Conservation (phyloP, 1,139 yeast species). For the Yamadazyma aaseri region DNA sequence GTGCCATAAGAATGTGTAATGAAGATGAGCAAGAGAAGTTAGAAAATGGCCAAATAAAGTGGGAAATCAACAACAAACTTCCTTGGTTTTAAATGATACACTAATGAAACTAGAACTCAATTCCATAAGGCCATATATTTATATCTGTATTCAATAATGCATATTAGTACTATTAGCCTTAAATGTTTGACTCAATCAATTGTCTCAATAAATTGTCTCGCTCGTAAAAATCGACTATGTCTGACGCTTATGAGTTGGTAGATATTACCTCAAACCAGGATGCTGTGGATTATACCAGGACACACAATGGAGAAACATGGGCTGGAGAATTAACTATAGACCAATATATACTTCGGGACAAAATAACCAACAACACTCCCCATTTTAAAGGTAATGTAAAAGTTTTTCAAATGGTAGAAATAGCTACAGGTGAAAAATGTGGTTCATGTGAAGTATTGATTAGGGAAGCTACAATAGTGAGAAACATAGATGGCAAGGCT, state of each 20-base stretch:
- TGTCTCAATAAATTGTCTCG: no score
- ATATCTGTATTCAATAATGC: neutral
- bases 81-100: conserved; percentile 47
- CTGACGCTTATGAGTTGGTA: conserved; percentile 18
- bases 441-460: conserved; percentile 41
- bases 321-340: conserved; percentile 42
- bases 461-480: conserved; percentile 29
- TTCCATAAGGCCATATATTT: no score
- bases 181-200: no score
- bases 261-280: conserved; percentile 33
- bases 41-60: conserved; percentile 27
- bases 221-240: no score
- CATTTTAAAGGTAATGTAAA: conserved; percentile 26
- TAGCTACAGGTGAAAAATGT: conserved; percentile 21
- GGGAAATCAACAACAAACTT: conserved; percentile 47
- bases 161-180: no score
- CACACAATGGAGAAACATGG: conserved; percentile 55
- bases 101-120: no score
- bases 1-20: conserved; percentile 34
- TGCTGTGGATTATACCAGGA: conserved; percentile 48
- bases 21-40: conserved; percentile 24
- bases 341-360: conserved; percentile 54
- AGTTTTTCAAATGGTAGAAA: conserved; percentile 31
- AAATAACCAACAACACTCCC: conserved; percentile 37
- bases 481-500: conserved; percentile 18